A percentile compares a stretch with the other conserved stretches of the same genome.
Conservation (phyloP, 768 basidiomycete species). For the Boletus vinaceobasis region DNA sequence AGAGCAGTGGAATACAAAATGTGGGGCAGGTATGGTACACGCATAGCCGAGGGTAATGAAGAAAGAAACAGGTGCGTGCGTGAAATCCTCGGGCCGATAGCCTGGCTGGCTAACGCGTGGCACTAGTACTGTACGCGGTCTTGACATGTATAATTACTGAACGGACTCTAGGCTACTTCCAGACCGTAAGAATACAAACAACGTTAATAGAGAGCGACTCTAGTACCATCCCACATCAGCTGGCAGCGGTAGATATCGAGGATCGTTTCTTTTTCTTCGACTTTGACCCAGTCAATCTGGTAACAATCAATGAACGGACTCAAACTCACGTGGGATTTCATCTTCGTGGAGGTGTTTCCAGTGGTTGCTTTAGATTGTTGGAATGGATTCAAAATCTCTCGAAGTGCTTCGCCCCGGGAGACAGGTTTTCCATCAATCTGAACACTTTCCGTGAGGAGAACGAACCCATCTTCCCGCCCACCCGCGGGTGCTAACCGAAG, state of each 20-base stretch:
- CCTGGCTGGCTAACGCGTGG: background rate
- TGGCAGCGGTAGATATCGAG: background rate
- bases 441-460: constrained; percentile 23
- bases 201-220: background rate
- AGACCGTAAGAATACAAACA: background rate
- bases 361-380: background rate
- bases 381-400: constrained; percentile 21
- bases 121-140: too few relatives aligned
- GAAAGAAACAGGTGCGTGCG: background rate
- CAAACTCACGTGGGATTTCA: constrained; percentile 17
- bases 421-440: constrained; percentile 23
- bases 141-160: background rate
- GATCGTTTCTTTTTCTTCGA: constrained; percentile 18
- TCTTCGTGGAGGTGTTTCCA: constrained; percentile 3
- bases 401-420: constrained; percentile 19
- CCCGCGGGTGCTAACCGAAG: constrained; percentile 16
- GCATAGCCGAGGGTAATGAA: constrained; percentile 13
- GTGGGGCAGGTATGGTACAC: constrained; percentile 54
- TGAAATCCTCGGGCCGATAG: background rate
- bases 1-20: constrained; percentile 62
- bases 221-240: constrained; percentile 6
- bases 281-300: constrained; percentile 9
- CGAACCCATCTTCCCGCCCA: constrained; percentile 19
- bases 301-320: background rate
- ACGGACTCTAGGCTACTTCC: background rate